phyloP scores from a whole-genome alignment of 2,329 filamentous ascomycete species.

The Cladosporium sp. region DNA sequence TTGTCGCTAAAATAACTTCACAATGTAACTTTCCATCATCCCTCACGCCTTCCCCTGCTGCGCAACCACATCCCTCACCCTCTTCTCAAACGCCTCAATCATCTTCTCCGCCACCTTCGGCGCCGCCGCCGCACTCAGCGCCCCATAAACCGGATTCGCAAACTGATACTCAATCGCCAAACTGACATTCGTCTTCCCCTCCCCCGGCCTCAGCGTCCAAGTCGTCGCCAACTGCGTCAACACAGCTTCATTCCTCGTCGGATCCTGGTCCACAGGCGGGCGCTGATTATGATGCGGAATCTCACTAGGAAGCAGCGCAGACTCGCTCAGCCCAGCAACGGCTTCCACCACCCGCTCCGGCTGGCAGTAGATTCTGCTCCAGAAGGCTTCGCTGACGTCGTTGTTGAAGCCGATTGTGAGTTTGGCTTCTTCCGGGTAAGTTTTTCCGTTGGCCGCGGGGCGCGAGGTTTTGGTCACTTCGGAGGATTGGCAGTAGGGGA shows the following conservation, averaged over 20 bases:
- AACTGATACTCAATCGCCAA: slow-evolving; percentile 79
- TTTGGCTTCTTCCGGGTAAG: slow-evolving; percentile 69
- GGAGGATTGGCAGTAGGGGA: slow-evolving; percentile 83
- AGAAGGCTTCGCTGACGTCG: slow-evolving; percentile 77
- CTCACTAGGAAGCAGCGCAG: slow-evolving; percentile 37
- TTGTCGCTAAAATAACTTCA: no score
- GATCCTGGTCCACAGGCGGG: slow-evolving; percentile 35
- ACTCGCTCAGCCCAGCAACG: slow-evolving; percentile 56
- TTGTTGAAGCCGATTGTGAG: slow-evolving; percentile 81
- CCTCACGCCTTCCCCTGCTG: not conserved
- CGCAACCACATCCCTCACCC: slow-evolving; percentile 56
- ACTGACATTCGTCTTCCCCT: slow-evolving; percentile 64
- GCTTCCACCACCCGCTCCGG: slow-evolving; percentile 71
- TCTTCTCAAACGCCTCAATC: slow-evolving; percentile 87
- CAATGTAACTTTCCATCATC: not conserved
- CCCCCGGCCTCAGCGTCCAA: slow-evolving; percentile 56
- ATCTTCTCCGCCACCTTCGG: slow-evolving; percentile 81
- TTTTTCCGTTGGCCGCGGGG: slow-evolving; percentile 41
- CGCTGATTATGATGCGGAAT: slow-evolving; percentile 39
- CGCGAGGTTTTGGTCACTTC: slow-evolving; percentile 70
- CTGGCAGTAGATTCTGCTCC: slow-evolving; percentile 71
- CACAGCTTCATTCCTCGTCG: slow-evolving; percentile 35
- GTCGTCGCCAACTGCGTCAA: slow-evolving; percentile 65
- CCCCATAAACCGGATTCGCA: slow-evolving; percentile 79
- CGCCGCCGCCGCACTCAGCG: slow-evolving; percentile 74